A percentile compares a stretch with the other conserved stretches of the same genome.
Evolutionary conservation across 2,329 filamentous ascomycete species (phyloP).

Genomic region (Penicillium sp.): DNA sequence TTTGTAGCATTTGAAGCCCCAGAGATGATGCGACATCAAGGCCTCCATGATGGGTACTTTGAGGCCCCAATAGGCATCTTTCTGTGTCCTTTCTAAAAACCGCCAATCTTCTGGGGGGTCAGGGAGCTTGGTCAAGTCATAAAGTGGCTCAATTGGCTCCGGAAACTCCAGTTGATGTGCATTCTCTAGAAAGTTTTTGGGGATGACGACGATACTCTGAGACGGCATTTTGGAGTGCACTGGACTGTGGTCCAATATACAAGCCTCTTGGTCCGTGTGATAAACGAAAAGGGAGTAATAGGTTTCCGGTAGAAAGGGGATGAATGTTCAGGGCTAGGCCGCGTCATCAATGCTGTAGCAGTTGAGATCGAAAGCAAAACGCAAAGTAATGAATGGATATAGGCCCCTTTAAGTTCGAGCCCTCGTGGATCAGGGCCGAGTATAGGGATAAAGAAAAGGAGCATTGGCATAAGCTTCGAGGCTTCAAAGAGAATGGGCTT

Average conservation of each 20-base stretch:
- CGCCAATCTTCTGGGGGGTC: conserved; percentile 11
- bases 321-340: background rate
- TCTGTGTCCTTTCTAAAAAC: conserved; percentile 3
- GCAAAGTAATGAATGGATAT: background rate
- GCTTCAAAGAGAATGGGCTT: background rate
- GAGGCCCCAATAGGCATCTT: background rate
- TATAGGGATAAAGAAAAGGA: background rate
- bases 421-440: background rate
- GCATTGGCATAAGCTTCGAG: background rate
- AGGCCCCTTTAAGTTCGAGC: background rate
- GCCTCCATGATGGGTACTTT: background rate
- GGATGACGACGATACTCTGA: background rate
- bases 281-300: no score
- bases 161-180: background rate
- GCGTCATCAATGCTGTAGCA: background rate
- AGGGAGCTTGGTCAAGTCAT: conserved; percentile 7
- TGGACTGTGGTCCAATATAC: background rate
- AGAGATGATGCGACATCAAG: conserved; percentile 22
- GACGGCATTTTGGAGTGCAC: background rate
- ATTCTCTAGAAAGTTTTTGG: background rate
- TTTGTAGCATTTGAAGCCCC: conserved; percentile 24
- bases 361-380: background rate
- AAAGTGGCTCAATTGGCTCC: background rate
- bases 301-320: no score
- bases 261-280: background rate